Base-by-base conservation (phyloP, 257 asterid genomes). In the Paraleonurus japonicus region DNA sequence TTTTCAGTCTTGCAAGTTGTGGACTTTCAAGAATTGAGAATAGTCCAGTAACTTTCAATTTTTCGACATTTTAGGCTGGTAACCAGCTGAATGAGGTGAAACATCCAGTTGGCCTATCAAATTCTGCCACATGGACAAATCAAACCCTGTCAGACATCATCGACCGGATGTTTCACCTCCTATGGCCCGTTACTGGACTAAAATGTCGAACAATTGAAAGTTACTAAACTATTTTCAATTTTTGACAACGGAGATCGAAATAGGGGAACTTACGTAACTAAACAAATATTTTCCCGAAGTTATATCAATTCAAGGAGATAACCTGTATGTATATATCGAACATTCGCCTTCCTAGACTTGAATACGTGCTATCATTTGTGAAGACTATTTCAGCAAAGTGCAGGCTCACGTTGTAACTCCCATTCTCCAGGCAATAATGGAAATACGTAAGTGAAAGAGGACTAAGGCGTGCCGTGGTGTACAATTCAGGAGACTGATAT, bases 281-380 rank as follows among this genome's bases (percentile, higher is more conserved):
- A 12, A 45, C 15, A 45, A 15, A 45, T 41, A 41, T 41, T 41
- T 45, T 45, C 20, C 65, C 13, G 13, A 23, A 51, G 51, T 24
- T 54, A 32, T 27, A 67, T 23, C 4, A 23, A 51, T 58, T 33
- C 43, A 32, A 43, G 60, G 33, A 65, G 71, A 61, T 45, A 69
- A 92, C 98, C 98, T 93, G 98, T 33, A 94, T 82, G 78, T 85
- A 87, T 24, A 93, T 82, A 64, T 93, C 91, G 43, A 93, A 93
- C 33, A 79, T 70, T 41, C 97, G 85, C 77, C 81, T 84, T 54
- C 97, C 97, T 22, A 90, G 95, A 69, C 91, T 87, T 68, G 19
- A 66, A 57, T 81, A 94, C 8, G 96, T 85, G 22, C 72, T 61
- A 75, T 89, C 92, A 75, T 76, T 79, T 28, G 87, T 81, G 80